Conservation (phyloP, 805 yeast genomes). For the Debaryomyces prosopidis region DNA sequence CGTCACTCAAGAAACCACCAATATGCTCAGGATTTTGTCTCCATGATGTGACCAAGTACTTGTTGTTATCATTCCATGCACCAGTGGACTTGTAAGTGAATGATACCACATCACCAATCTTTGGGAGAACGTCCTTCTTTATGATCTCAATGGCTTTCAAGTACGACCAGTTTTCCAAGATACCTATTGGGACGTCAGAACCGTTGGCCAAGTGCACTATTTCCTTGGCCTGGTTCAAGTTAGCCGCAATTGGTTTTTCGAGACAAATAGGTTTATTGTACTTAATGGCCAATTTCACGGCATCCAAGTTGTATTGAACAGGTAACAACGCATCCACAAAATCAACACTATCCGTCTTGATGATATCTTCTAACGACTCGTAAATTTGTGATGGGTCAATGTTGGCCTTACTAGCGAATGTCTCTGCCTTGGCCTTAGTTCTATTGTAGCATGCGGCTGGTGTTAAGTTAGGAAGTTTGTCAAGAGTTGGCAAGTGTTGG, state of each 20-base stretch:
- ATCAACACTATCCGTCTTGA: slow-evolving; percentile 67
- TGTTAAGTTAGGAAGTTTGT: slow-evolving; percentile 50
- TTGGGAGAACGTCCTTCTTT: slow-evolving; percentile 52
- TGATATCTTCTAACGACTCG: slow-evolving; percentile 61
- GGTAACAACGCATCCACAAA: slow-evolving; percentile 86
- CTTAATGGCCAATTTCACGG: slow-evolving; percentile 67
- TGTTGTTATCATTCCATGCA: slow-evolving; percentile 58
- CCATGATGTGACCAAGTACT: slow-evolving; percentile 77
- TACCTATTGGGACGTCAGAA: slow-evolving; percentile 66
- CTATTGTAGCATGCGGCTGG: slow-evolving; percentile 80
- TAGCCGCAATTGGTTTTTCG: slow-evolving; percentile 94
- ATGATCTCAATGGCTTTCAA: slow-evolving; percentile 58
- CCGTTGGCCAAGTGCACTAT: slow-evolving; percentile 66
- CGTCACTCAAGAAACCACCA: slow-evolving; percentile 91
- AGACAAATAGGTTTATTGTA: slow-evolving; percentile 76
- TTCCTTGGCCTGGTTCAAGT: slow-evolving; percentile 74
- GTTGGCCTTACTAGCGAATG: slow-evolving; percentile 66
- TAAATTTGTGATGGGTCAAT: slow-evolving; percentile 52
- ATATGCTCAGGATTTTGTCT: slow-evolving; percentile 87
- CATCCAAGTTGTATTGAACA: slow-evolving; percentile 73
- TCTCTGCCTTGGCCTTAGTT: slow-evolving; percentile 79
- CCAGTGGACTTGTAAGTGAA: slow-evolving; percentile 78
- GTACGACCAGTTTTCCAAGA: slow-evolving; percentile 87
- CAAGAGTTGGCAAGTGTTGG: slow-evolving; percentile 74
- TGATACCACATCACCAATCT: slow-evolving; percentile 72